Conservation (phyloP, 129 eudicot species). For the Cynara cardunculus region DNA sequence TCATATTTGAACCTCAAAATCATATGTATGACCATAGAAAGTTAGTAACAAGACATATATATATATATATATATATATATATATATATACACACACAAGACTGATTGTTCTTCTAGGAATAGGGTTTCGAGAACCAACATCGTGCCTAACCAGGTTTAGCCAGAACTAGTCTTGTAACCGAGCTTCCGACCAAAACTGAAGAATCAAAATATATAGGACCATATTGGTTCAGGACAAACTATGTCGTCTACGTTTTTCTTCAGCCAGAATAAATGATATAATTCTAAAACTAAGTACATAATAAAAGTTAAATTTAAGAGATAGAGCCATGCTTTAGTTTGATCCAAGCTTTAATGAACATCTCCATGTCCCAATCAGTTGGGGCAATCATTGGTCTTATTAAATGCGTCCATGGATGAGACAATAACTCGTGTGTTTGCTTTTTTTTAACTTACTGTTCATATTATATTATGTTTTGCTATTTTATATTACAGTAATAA, state of each 20-base stretch:
- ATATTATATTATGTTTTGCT: too few species aligned
- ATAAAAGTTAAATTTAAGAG: background rate
- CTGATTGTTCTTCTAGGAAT: too few species aligned
- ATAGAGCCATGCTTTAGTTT: background rate
- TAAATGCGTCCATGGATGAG: background rate
- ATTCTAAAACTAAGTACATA: too few species aligned
- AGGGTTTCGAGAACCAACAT: background rate
- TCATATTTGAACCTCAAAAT: too few species aligned
- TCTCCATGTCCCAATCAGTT: background rate
- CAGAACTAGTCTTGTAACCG: too few species aligned
- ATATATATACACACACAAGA: too few species aligned
- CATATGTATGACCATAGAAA: too few species aligned
- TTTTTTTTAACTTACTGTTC: too few species aligned
- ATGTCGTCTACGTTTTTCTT: background rate
- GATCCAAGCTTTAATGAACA: background rate
- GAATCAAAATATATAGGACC: background rate
- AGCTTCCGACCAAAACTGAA: background rate
- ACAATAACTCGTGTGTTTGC: background rate
- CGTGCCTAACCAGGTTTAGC: background rate
- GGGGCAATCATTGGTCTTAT: background rate
- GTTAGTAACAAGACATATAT: too few species aligned
- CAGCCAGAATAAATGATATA: background rate
- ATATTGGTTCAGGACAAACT: background rate
- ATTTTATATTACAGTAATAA: too few species aligned
- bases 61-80: too few species aligned